These are phyloP conservation scores for Yamadazyma sp. DNA, from an alignment of 1,139 yeast species.

Conservation along the genomic window DNA sequence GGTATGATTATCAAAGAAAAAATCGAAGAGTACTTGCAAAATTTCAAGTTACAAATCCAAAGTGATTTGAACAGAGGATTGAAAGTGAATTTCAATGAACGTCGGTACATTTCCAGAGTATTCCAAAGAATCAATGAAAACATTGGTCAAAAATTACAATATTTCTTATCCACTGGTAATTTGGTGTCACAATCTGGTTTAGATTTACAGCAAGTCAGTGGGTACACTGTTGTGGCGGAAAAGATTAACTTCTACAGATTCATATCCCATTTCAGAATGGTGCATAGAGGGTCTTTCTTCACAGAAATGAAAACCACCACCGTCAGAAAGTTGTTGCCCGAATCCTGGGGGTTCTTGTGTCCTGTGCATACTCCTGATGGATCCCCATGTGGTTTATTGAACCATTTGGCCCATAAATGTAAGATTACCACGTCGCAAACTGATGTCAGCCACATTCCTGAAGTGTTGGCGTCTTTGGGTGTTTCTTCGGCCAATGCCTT, in stretches of 20 bases:
- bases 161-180: conserved; percentile 95
- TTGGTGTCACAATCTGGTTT: conserved; percentile 88
- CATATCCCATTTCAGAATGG: conserved; percentile 97
- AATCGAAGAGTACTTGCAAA: conserved; percentile 85
- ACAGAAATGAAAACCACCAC: conserved; percentile 98
- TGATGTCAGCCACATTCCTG: conserved; percentile 74
- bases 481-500: conserved; percentile 74
- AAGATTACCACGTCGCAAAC: conserved; percentile 73
- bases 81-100: conserved; percentile 80
- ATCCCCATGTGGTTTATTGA: conserved; percentile 96
- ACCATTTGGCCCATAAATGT: conserved; percentile 96
- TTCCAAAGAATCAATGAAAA: conserved; percentile 84
- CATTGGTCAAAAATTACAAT: conserved; percentile 91
- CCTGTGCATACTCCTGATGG: conserved; percentile 99
- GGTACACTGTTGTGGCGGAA: conserved; percentile 98
- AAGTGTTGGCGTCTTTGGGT: conserved; percentile 71
- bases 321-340: conserved; percentile 93
- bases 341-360: conserved; percentile 98
- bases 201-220: conserved; percentile 97
- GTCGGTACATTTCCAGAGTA: conserved; percentile 79
- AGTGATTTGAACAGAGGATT: conserved; percentile 80
- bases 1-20: conserved; percentile 97
- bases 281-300: conserved; percentile 98
- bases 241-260: conserved; percentile 96
- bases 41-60: conserved; percentile 70